Evolutionary conservation across 2,329 filamentous ascomycete genomes (phyloP), one percentile per base, ranked within the genome.

Genomic region (Arthrinium puccinioides): DNA sequence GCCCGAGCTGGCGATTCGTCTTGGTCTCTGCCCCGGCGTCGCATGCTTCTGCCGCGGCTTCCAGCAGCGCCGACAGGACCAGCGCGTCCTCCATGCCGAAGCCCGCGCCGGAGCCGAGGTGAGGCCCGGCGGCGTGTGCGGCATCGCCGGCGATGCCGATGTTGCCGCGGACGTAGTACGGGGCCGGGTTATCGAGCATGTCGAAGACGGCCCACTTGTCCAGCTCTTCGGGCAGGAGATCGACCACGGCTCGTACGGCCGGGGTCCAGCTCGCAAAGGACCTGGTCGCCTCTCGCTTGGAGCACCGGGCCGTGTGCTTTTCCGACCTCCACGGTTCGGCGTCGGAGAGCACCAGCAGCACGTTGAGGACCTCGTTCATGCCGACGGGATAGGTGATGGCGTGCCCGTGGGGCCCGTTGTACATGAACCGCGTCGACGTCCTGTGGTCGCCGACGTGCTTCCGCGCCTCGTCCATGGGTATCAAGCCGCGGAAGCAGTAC

Each of bases 331-430:
- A 73, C 4, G 56, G 46, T 1, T 49, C 38, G 1, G 59, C 45
- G 23, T 69, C 58, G 1, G 62, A 56, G 25, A 63, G 55, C 11
- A 66, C 61, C 32, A 74, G 70, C 2, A 76, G 64, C 2, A 74
- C 64, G 50, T 83, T 83, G 57, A 82, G 69, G 4, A 70, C 63
- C 8, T 64, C 61, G 9, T 69, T 70, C n/a, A 66, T 61, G 6
- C 72, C 70, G 9, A 83, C 75, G 0, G 79, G 74, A 49, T 82
- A 83, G 0, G 71, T 78, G 18, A 83, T 62, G 6, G 74, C 47
- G 51, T 84, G 79, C 0, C 70, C 74, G 36, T 64, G 56, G 0
- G 69, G 70, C 0, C 76, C 79, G 37, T 74, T 65, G 51, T 74
- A 74, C 64, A 79, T 73, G 51, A 72, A 69, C 13, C 63, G 56